Evolutionary conservation across 75 land plant genomes (phyloP).

Genomic region (Sequoiadendron giganteum): DNA sequence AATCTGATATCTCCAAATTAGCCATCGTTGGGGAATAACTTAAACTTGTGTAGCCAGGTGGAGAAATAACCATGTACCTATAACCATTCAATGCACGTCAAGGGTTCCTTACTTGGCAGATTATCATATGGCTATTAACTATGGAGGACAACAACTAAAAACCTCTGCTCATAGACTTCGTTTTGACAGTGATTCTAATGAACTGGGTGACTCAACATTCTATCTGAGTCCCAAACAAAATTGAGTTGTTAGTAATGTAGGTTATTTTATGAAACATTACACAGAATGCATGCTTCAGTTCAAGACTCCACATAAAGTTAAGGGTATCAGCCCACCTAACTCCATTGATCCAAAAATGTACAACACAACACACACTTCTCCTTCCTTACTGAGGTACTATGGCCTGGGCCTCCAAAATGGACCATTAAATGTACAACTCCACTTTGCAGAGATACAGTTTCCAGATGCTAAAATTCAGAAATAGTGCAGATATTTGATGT

Average conservation of each 20-base stretch:
- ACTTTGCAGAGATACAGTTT: conserved; percentile 15
- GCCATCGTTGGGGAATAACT: too few species aligned
- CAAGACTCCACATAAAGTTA: neutral
- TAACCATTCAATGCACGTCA: too few species aligned
- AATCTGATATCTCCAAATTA: too few species aligned
- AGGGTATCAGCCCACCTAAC: neutral
- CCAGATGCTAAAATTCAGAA: conserved; percentile 14
- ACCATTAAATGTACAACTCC: neutral
- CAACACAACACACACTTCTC: conserved; percentile 18
- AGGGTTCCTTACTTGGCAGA: neutral
- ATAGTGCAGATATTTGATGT: conserved; percentile 33
- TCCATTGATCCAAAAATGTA: conserved; percentile 2
- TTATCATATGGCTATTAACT: neutral
- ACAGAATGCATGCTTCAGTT: neutral
- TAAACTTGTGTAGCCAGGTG: too few species aligned
- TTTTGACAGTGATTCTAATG: neutral
- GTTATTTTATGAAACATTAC: neutral
- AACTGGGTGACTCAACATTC: neutral
- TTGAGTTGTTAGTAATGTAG: conserved; percentile 10
- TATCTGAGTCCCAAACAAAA: neutral
- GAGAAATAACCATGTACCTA: too few species aligned
- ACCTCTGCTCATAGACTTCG: neutral
- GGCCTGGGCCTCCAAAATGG: neutral
- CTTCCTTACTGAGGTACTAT: neutral
- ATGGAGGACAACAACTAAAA: neutral